Conservation (phyloP, 352 stramenopile species). For the Pythium sp. region DNA sequence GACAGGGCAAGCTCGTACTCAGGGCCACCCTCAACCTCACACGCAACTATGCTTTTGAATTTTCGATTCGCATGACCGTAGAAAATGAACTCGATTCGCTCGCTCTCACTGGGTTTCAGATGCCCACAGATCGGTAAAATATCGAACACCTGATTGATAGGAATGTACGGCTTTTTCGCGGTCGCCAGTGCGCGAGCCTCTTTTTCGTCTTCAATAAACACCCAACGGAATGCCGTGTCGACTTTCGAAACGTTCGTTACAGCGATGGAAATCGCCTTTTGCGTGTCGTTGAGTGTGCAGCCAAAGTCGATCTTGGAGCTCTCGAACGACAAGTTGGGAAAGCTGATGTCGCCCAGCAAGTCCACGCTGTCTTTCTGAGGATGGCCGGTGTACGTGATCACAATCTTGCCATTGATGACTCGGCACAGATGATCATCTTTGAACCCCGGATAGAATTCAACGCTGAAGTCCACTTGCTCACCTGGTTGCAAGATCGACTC, state of each 20-base stretch:
- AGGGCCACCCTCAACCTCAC: slow-evolving; percentile 92
- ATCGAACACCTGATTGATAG: slow-evolving; percentile 94
- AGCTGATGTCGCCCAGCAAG: slow-evolving; percentile 91
- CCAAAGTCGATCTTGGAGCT: slow-evolving; percentile 91
- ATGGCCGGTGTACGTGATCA: slow-evolving; percentile 84
- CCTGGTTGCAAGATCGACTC: slow-evolving; percentile 84
- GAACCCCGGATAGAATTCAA: slow-evolving; percentile 94
- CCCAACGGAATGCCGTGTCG: slow-evolving; percentile 86
- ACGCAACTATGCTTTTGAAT: slow-evolving; percentile 86
- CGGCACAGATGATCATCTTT: slow-evolving; percentile 90
- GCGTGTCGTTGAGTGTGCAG: slow-evolving; percentile 94
- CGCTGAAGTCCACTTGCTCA: slow-evolving; percentile 74
- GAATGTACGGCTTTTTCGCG: slow-evolving; percentile 82
- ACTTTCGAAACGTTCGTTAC: slow-evolving; percentile 92
- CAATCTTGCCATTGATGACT: slow-evolving; percentile 81
- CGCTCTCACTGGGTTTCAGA: slow-evolving; percentile 85
- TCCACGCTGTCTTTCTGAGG: slow-evolving; percentile 89
- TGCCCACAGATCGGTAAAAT: slow-evolving; percentile 90
- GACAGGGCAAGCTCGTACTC: slow-evolving; percentile 90
- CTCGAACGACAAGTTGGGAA: slow-evolving; percentile 94
- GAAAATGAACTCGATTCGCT: slow-evolving; percentile 93
- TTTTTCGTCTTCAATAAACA: slow-evolving; percentile 93
- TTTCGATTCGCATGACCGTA: slow-evolving; percentile 92
- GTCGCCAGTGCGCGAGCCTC: slow-evolving; percentile 56
- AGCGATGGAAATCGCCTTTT: slow-evolving; percentile 81